These are phyloP conservation scores for Boletus tylopilopsis DNA, from an alignment of 768 basidiomycete genomes.

Conservation along the genomic window DNA sequence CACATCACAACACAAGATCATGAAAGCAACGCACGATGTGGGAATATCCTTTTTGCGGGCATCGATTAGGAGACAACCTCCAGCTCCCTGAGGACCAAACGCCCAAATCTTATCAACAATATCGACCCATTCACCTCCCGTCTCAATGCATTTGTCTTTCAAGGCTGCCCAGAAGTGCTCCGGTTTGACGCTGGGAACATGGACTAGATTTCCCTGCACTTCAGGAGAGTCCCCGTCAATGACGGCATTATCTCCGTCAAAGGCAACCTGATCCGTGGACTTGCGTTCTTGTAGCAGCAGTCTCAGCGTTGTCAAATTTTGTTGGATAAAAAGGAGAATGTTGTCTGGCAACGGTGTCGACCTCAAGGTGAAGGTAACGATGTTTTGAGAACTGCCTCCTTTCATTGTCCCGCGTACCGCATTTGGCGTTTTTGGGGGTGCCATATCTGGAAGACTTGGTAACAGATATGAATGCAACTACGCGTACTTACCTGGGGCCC, in stretches of 20 bases:
- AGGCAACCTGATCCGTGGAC: constrained; percentile 32
- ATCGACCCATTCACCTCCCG: constrained; percentile 76
- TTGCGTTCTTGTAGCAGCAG: constrained; percentile 52
- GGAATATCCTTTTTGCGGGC: constrained; percentile 42
- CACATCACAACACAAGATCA: constrained; percentile 2
- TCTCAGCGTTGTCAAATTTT: constrained; percentile 64
- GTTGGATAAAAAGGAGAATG: constrained; percentile 73
- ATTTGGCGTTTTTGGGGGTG: constrained; percentile 68
- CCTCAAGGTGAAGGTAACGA: constrained; percentile 82
- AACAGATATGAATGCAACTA: not conserved
- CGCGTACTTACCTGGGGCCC: constrained; percentile 55
- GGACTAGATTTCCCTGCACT: constrained; percentile 56
- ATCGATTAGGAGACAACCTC: constrained; percentile 86
- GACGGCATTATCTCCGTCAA: constrained; percentile 10
- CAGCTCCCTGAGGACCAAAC: constrained; percentile 86
- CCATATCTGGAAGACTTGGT: constrained; percentile 63
- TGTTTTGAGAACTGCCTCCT: constrained; percentile 60
- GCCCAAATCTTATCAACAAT: constrained; percentile 77
- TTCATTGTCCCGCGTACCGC: constrained; percentile 75
- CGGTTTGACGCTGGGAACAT: constrained; percentile 59
- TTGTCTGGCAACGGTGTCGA: constrained; percentile 71
- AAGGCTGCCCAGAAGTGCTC: constrained; percentile 82
- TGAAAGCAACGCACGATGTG: constrained; percentile 50
- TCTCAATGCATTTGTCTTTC: constrained; percentile 56
- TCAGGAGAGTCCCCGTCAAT: constrained; percentile 38